Conservation (phyloP, 768 basidiomycete genomes). For the Coprinellus micaceus region DNA sequence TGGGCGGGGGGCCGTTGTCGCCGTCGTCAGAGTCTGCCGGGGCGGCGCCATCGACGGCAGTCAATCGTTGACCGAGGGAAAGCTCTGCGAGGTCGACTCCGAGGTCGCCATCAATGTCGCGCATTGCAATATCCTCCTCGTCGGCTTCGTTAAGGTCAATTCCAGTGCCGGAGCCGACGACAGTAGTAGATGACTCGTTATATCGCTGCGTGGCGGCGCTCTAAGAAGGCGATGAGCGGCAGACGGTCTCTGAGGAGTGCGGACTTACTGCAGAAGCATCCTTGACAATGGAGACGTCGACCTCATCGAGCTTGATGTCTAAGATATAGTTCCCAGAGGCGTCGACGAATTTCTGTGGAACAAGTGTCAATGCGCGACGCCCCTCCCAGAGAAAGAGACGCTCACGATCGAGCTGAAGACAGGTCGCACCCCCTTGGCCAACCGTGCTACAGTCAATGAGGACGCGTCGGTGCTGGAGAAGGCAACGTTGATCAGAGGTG, state of each 20-base stretch:
- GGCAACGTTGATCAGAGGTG: constrained; percentile 43
- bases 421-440: constrained; percentile 54
- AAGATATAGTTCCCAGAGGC: constrained; percentile 50
- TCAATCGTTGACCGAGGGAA: constrained; percentile 85
- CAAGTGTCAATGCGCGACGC: constrained; percentile 6
- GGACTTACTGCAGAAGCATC: constrained; percentile 14
- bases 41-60: constrained; percentile 50
- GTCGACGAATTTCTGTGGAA: constrained; percentile 50
- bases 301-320: constrained; percentile 44
- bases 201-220: constrained; percentile 60
- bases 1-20: constrained; percentile 33
- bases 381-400: constrained; percentile 8
- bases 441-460: constrained; percentile 47
- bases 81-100: constrained; percentile 87
- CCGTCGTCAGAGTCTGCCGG: constrained; percentile 45
- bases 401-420: constrained; percentile 60
- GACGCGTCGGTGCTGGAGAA: constrained; percentile 41
- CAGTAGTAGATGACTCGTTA: constrained; percentile 55
- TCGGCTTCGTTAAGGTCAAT: constrained; percentile 56
- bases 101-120: constrained; percentile 62
- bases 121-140: constrained; percentile 44
- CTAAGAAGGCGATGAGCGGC: constrained; percentile 24
- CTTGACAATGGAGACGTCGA: constrained; percentile 16
- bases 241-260: background rate
- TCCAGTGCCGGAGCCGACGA: constrained; percentile 63